Base-by-base conservation (phyloP, 441 rosid genomes). In the Populus hybrid region DNA sequence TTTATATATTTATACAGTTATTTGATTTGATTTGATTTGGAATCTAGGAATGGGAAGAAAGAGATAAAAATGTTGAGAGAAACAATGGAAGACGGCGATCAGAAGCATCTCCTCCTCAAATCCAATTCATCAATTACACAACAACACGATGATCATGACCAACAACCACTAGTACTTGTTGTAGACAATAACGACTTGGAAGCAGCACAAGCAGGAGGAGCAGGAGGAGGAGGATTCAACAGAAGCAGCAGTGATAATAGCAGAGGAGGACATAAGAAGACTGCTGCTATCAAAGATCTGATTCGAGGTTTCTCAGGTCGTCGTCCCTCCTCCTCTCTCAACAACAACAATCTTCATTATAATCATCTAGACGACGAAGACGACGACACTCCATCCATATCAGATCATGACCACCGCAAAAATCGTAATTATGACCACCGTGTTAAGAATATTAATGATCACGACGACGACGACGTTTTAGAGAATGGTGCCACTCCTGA, bases 401-500 rank as follows among this genome's bases (percentile, higher is more conserved):
- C 63, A 56, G 21, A 56, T 56, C 63, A 56, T 2, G 20, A 56
- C 63, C 63, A 42, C 68, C 45, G 23, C 11, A 18, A 26, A 7
- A 38, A 67, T 64, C 86, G 9, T 71, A 80, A 53, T 31, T 71
- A 16, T 75, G 82, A 7, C 68, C 79, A 24, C n/a, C 9, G 59
- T 64, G 38, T 78, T 45, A 73, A 61, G 50, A 78, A 68, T 24
- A 6, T 2, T 14, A 42, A 18, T n/a, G 53, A 21, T 50, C 45
- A 74, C 7, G 88, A 81, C 40, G 85, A 84, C 7, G 85, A 79
- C 63, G 87, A 85, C 77, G 89, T 80, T 53, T 83, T 93, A 11
- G 94, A 86, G 9, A 97, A 90, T 69, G 89, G 88, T 56, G 97
- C 95, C 31, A 93, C 98, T 70, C 98, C 97, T 38, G 97, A 94